Conservation (phyloP, 805 yeast genomes). For the Metschnikowia rubicola region DNA sequence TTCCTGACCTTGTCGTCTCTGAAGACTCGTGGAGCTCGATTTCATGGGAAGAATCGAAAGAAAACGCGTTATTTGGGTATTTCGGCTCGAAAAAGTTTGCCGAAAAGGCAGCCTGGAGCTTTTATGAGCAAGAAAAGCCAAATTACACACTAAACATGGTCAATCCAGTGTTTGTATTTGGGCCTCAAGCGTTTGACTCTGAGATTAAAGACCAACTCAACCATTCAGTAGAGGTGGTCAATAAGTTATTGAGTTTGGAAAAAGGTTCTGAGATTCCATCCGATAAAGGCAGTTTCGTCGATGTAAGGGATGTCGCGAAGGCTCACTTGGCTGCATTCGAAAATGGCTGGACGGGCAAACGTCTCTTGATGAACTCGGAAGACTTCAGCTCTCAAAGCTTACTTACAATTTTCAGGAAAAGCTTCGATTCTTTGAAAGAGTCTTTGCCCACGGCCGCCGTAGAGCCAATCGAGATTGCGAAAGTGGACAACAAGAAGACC, state of each 20-base stretch:
- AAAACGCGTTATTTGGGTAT: conserved; percentile 43
- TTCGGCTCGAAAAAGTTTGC: conserved; percentile 52
- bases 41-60: conserved; percentile 23
- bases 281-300: conserved; percentile 31
- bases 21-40: conserved; percentile 18
- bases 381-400: conserved; percentile 30
- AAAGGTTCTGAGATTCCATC: conserved; percentile 19
- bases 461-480: conserved; percentile 18
- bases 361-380: conserved; percentile 23
- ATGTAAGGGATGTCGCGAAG: conserved; percentile 37
- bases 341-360: conserved; percentile 12
- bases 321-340: conserved; percentile 18
- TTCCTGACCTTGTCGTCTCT: conserved; percentile 6
- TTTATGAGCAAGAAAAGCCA: conserved; percentile 24
- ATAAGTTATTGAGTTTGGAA: conserved; percentile 33
- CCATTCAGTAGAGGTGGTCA: conserved; percentile 37
- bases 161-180: conserved; percentile 20
- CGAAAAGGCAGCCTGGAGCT: conserved; percentile 41
- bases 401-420: conserved; percentile 36
- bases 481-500: conserved; percentile 34
- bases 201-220: conserved; percentile 30
- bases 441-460: conserved; percentile 43
- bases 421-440: conserved; percentile 43
- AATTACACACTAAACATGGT: conserved; percentile 34
- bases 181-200: conserved; percentile 24